A percentile compares a stretch with the other conserved stretches of the same genome.
Evolutionary conservation across 2,329 filamentous ascomycete species (phyloP).

Genomic region (Boeremia lycopersici): DNA sequence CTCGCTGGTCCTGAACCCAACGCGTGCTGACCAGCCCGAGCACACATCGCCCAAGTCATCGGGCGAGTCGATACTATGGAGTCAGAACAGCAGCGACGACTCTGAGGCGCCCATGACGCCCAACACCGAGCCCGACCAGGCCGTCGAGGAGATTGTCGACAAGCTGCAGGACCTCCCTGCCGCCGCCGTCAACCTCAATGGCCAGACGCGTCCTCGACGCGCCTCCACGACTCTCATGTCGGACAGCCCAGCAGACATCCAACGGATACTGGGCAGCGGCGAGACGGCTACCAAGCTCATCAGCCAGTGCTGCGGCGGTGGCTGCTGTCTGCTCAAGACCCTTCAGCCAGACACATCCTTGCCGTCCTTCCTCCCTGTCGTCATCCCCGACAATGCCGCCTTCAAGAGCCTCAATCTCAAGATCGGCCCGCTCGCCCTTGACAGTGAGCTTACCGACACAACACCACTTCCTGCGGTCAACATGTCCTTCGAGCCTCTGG

Average conservation of each 20-base stretch:
- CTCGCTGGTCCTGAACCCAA: constrained; percentile 35
- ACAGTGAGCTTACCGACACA: constrained; percentile 72
- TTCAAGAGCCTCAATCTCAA: constrained; percentile 80
- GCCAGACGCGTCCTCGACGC: constrained; percentile 57
- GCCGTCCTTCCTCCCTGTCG: constrained; percentile 55
- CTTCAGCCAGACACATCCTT: constrained; percentile 55
- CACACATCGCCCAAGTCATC: constrained; percentile 49
- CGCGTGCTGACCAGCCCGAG: constrained; percentile 32
- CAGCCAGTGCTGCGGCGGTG: constrained; percentile 68
- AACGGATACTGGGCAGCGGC: constrained; percentile 61
- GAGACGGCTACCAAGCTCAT: constrained; percentile 64
- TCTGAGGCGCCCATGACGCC: constrained; percentile 53
- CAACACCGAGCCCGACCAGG: constrained; percentile 49
- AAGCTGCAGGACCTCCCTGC: constrained; percentile 48
- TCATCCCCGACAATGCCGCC: constrained; percentile 78
- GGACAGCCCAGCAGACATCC: constrained; percentile 64
- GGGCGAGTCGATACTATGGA: constrained; percentile 49
- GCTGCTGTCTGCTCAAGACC: constrained; percentile 66
- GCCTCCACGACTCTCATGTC: constrained; percentile 72
- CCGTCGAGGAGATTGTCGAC: constrained; percentile 52
- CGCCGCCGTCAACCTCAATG: constrained; percentile 43
- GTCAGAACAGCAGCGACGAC: constrained; percentile 50
- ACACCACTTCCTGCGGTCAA: constrained; percentile 76
- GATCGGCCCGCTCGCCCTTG: constrained; percentile 72
- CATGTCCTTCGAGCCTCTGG: constrained; percentile 69